Conservation (phyloP, 2,329 filamentous ascomycete genomes). For the Fusarium sp. region DNA sequence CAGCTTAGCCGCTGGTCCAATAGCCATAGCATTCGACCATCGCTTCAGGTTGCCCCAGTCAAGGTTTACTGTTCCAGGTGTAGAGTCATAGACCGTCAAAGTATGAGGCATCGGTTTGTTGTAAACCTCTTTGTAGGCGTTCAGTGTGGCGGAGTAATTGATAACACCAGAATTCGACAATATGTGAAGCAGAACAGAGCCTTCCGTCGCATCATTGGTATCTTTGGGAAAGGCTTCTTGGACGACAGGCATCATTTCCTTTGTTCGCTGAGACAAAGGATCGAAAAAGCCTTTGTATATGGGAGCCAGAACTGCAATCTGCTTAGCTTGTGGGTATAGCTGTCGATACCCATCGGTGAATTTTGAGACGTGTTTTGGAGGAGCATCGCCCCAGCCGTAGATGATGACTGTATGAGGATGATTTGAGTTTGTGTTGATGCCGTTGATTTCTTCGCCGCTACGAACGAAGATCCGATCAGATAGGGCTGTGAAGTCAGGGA, state of each 20-base stretch:
- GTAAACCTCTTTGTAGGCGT: slow-evolving; percentile 11
- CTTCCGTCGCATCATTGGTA: rapidly evolving
- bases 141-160: not conserved
- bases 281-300: slow-evolving; percentile 13
- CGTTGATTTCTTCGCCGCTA: rapidly evolving
- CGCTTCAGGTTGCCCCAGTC: slow-evolving; percentile 11
- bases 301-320: not conserved
- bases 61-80: not conserved
- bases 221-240: not conserved
- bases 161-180: slow-evolving; percentile 14
- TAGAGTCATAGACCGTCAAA: slow-evolving; percentile 6
- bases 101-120: slow-evolving; percentile 1
- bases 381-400: slow-evolving; percentile 22
- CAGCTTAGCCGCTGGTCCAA: not conserved
- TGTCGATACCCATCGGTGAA: not conserved
- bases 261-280: not conserved
- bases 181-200: not conserved
- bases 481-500: not conserved
- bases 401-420: slow-evolving; percentile 2
- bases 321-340: not conserved
- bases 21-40: slow-evolving; percentile 17
- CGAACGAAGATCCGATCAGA: not conserved
- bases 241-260: slow-evolving; percentile 6
- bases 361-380: slow-evolving; percentile 7
- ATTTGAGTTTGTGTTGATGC: rapidly evolving